Evolutionary conservation across 805 yeast species (phyloP), one percentile per base, ranked within the genome.

Genomic region (Kodamaea lidongshanica): DNA sequence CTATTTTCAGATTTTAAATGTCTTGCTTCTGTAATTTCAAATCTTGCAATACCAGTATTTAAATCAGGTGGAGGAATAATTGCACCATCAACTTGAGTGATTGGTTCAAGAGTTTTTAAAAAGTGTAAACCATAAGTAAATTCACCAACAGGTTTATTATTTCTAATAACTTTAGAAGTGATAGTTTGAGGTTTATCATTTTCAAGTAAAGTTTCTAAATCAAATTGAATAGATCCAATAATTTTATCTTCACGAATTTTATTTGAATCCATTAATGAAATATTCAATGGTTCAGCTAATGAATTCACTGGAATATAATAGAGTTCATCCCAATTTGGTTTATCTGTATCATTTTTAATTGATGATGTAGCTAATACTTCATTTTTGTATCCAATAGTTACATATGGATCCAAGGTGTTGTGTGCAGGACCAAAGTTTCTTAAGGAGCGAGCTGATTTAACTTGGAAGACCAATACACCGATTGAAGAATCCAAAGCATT

Each of bases 331-430:
- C 95, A 92, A 5, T 67, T 72, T 7, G 98, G 97, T 23, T 63
- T 58, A 39, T 59, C 55, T 4, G 94, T 79, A 45, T 86, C 79
- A 30, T 67, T 54, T 41, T 78, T 80, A 43, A 74, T 71, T 34
- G 74, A 71, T 4, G 96, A 81, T 46, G 77, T 72, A 3, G 79
- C 89, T 41, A 79, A 65, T 23, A 72, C 74, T 10, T 58, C 51
- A 31, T 71, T 71, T 37, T 67, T 65, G 48, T 77, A 75, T 12
- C 82, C 80, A 50, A 88, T 70, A 6, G 78, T 70, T 37, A 88
- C 66, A 57, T 86, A 94, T 7, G 99, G 98, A 53, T 92, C 96
- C 39, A 87, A 68, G 7, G 96, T 83, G 45, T 79, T 80, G 39
- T 84, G 87, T 42, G 72, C 47, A 23, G 81, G 63, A 32, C 76